phyloP scores from a whole-genome alignment of 2,329 filamentous ascomycete genomes.

The Exophiala sp. region DNA sequence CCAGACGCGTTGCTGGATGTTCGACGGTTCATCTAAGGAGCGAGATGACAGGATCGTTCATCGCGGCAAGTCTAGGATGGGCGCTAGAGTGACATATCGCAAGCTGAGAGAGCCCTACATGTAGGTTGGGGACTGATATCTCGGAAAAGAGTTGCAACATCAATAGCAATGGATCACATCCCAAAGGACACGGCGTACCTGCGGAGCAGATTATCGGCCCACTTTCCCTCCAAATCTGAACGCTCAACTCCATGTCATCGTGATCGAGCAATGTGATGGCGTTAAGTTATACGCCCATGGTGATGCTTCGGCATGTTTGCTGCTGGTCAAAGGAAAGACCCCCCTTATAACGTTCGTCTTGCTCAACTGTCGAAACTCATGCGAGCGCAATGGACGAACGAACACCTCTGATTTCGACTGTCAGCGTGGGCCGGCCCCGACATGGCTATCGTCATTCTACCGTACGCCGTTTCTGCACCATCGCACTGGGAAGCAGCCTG shows the following conservation, averaged over 20 bases:
- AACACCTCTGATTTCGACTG: conserved; percentile 39
- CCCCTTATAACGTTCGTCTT: background rate
- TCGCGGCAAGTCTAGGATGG: too few relatives aligned
- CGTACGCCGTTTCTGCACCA: conserved; percentile 40
- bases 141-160: too few relatives aligned
- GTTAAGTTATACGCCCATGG: background rate
- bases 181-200: too few relatives aligned
- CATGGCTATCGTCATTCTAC: conserved; percentile 38
- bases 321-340: background rate
- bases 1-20: too few relatives aligned
- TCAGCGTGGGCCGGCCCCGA: conserved; percentile 37
- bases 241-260: background rate
- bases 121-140: too few relatives aligned
- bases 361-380: background rate
- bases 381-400: conserved; percentile 24
- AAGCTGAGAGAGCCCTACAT: too few relatives aligned
- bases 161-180: too few relatives aligned
- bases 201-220: background rate
- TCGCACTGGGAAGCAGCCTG: conserved; percentile 37
- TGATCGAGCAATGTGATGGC: background rate
- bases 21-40: too few relatives aligned
- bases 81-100: too few relatives aligned
- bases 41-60: too few relatives aligned
- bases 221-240: background rate
- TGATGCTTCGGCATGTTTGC: background rate